Base-by-base conservation (phyloP, 495 filamentous ascomycete genomes). In the Aspergillus sclerotiicarbonarius region DNA sequence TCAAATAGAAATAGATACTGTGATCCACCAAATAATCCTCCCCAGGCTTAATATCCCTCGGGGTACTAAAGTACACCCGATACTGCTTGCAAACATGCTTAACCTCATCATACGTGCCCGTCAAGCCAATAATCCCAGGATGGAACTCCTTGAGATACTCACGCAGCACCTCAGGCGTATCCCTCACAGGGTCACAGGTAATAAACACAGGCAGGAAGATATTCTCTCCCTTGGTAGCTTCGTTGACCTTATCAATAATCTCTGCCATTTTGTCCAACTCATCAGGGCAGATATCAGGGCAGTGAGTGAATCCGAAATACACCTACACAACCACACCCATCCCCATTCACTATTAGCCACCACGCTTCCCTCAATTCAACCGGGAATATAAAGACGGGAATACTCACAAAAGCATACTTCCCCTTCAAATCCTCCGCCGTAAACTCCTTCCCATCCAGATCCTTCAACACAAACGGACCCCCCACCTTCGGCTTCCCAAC, bases 1-100 rank as follows among this genome's bases (percentile, higher is more conserved):
- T 98, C 59, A 98, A 74, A 71, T 98, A 98, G 68, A 98, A 98
- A 79, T 98, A 98, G 61, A 98, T 98, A 67, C 91, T 96, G 76
- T 98, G 94, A 75, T 98, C 94, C 39, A 98, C 94, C 60, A 98
- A 72, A 74, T 98, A 98, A 71, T 98, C 94, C 78, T 96, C 90
- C 8, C 91, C 94, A 2, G 90, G 86, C 78, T 93, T 86, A 48
- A 96, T 90, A 58, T 92, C 79, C 60, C 79, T 76, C 61, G 94
- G 94, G 43, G 94, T 98, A 64, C 88, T 92, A 69, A 98, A 98
- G 76, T 98, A 98, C 35, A 98, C 94, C 20, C 94, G 82, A 71
- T 98, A 98, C 52, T 86, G 87, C 76, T 95, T 96, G 80, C 94
- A 98, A 56, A 91, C 84, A 53, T 87, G 76, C 76, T 95, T 96